These are phyloP conservation scores for Xylariaceae sp. DNA, from an alignment of 2,329 filamentous ascomycete genomes.

Conservation along the genomic window DNA sequence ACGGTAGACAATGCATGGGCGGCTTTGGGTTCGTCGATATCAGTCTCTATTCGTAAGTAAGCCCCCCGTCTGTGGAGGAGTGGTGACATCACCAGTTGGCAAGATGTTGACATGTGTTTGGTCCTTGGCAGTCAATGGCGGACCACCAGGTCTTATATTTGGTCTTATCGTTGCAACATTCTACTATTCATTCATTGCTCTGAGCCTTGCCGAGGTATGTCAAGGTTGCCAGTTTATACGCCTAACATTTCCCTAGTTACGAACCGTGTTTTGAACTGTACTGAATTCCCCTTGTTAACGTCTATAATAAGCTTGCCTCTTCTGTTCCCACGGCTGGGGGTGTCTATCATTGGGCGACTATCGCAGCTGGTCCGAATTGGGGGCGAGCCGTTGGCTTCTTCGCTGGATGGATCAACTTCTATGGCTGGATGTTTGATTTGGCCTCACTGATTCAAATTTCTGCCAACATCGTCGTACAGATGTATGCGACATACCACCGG, in stretches of 20 bases:
- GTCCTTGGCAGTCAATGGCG: conserved; percentile 42
- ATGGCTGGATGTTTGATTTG: conserved; percentile 64
- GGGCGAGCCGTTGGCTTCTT: conserved; percentile 55
- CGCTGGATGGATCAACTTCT: conserved; percentile 56
- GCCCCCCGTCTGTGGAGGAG: neutral
- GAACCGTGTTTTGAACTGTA: neutral
- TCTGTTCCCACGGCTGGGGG: conserved; percentile 62
- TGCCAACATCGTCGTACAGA: conserved; percentile 61
- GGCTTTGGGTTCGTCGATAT: conserved; percentile 63
- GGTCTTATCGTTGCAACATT: conserved; percentile 47
- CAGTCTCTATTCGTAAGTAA: conserved; percentile 50
- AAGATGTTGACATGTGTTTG: neutral
- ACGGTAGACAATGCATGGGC: conserved; percentile 69
- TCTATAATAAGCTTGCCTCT: conserved; percentile 55
- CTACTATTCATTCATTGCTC: conserved; percentile 47
- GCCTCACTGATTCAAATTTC: conserved; percentile 62
- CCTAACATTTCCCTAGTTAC: neutral
- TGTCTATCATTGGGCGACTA: conserved; percentile 64
- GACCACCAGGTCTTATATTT: conserved; percentile 46
- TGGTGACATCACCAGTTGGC: conserved; percentile 3
- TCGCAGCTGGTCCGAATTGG: conserved; percentile 57
- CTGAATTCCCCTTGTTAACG: conserved; percentile 10
- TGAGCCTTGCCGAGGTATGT: conserved; percentile 45
- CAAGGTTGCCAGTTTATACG: neutral
- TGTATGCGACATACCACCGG: conserved; percentile 63